A percentile compares a stretch with the other conserved stretches of the same genome.
Evolutionary conservation across 305 asterid species (phyloP).

Genomic region (Plantago coronopus): DNA sequence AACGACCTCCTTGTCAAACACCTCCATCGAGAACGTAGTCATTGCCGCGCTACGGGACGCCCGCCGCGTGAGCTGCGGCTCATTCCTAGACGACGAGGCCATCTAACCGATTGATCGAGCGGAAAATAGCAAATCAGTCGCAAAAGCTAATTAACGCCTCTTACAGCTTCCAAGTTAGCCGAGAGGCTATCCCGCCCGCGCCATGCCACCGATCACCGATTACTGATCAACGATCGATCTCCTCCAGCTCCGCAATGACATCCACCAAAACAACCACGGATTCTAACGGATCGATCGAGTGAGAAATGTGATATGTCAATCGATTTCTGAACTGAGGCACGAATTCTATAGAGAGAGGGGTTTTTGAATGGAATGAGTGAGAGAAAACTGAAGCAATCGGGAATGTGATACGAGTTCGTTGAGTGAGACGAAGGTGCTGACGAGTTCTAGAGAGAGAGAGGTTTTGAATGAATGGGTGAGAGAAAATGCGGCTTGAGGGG

Average conservation of each 20-base stretch:
- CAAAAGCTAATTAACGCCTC: too few species aligned
- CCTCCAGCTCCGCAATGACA: neutral
- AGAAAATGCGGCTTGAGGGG: neutral
- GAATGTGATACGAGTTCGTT: neutral
- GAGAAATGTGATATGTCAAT: too few species aligned
- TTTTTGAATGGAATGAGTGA: too few species aligned
- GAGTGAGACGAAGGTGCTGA: neutral
- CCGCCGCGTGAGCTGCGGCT: slow-evolving; percentile 60
- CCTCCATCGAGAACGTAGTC: slow-evolving; percentile 88
- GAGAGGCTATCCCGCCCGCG: too few species aligned
- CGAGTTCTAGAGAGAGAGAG: neutral
- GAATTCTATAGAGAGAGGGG: too few species aligned
- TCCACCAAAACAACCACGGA: neutral
- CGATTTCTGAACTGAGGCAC: too few species aligned
- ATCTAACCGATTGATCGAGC: too few species aligned
- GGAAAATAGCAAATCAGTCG: too few species aligned
- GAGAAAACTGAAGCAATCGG: neutral
- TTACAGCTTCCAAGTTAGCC: too few species aligned
- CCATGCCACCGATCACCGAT: slow-evolving; percentile 37
- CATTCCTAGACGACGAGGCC: slow-evolving; percentile 45
- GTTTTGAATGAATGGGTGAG: slow-evolving; percentile 5
- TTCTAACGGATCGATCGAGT: neutral
- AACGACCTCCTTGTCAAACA: slow-evolving; percentile 94
- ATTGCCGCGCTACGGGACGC: slow-evolving; percentile 90
- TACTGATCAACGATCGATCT: slow-evolving; percentile 7